Evolutionary conservation across 2,329 filamentous ascomycete genomes (phyloP), one percentile per base, ranked within the genome.

Genomic region (Aspergillus texensis): DNA sequence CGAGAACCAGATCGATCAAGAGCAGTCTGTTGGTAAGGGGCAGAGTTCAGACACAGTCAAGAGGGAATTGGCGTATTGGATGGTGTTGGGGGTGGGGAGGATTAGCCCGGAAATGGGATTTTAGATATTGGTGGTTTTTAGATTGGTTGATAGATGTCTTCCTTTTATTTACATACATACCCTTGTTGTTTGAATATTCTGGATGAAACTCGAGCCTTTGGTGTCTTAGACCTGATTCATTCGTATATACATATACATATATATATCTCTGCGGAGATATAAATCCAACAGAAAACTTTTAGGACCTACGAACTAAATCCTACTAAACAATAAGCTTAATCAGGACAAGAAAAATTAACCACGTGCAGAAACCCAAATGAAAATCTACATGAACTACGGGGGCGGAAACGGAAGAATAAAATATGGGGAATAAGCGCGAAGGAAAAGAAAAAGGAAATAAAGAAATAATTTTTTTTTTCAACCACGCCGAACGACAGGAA

Each of bases 31-130:
- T 59, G 72, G 69, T 72, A 77, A 52, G 28, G 48, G 79, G 2
- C 86, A 85, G 69, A 89, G 85, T 76, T 88, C 86, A 52, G 86
- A 82, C 55, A 89, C 85, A 76, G 91, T 94, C 79, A 94, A 89
- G 82, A 87, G 91, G 73, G 95, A 98, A 75, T 81, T 98, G 78
- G 93, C 93, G 61, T 98, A 97, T 79, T 99, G 95, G 95, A 93
- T 92, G 80, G 93, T 96, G 24, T 82, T 98, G 41, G 94, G 94
- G 4, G 86, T 96, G 62, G 95, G 95, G 11, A 89, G 89, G 72
- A 95, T 98, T 72, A 86, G 81, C 68, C 46, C 52, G 14, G 58
- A 68, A 53, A 24, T 68, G 39, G 28, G 48, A 32, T 30, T 58
- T 54, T 62, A 62, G 58, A 61, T 57, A 19, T 62, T 60, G 10